Evolutionary conservation across 129 eudicot genomes (phyloP).

Genomic region (Helichrysum umbraculigerum): DNA sequence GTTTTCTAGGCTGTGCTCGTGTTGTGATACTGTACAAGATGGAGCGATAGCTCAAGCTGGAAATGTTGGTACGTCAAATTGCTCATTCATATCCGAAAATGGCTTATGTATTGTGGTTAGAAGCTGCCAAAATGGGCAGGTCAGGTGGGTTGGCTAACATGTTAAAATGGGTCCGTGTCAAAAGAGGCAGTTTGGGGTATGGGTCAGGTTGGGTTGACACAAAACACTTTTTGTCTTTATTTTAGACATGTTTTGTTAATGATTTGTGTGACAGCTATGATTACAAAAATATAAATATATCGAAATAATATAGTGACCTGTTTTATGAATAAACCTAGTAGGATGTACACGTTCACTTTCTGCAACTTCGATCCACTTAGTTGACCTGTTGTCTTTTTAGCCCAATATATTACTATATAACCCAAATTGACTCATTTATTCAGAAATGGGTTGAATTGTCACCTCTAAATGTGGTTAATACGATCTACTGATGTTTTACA

Average conservation of each 20-base stretch:
- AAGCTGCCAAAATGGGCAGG: background rate
- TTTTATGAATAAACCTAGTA: background rate
- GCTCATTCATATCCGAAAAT: background rate
- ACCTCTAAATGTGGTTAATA: background rate
- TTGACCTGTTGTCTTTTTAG: background rate
- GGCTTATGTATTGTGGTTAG: background rate
- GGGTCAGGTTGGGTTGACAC: background rate
- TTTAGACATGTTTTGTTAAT: background rate
- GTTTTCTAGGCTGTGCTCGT: slow-evolving; percentile 34
- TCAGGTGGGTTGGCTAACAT: background rate
- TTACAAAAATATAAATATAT: background rate
- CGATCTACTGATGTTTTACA: background rate
- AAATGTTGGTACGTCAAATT: slow-evolving; percentile 28
- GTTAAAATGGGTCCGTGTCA: background rate
- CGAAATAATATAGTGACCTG: background rate
- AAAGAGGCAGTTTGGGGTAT: background rate
- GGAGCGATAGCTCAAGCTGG: slow-evolving; percentile 25
- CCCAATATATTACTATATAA: background rate
- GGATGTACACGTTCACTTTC: background rate
- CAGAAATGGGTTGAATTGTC: background rate
- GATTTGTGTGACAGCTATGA: background rate
- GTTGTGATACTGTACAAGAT: slow-evolving; percentile 33
- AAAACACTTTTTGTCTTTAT: background rate
- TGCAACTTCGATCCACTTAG: background rate
- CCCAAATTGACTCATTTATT: background rate